Percentiles rank a stretch among this genome's conserved stretches.
phyloP scores from a whole-genome alignment of 2,329 filamentous ascomycete genomes.

The Neoascochyta sp. region DNA sequence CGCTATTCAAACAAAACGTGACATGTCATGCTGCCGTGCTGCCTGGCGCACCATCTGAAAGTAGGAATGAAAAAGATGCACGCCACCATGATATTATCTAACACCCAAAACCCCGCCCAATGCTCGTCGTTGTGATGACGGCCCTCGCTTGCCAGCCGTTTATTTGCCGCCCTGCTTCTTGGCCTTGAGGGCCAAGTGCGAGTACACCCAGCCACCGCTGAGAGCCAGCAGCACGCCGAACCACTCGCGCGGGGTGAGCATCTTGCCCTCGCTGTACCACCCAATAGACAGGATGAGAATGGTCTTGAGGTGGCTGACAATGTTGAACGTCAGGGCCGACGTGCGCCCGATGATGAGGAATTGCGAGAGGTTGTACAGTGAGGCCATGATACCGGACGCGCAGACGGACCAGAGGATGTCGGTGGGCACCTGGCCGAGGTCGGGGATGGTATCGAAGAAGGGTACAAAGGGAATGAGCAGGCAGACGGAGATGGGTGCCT shows the following conservation, averaged over 20 bases:
- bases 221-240: slow-evolving; percentile 45
- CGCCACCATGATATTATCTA: too few species aligned
- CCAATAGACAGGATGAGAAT: slow-evolving; percentile 46
- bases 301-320: slow-evolving; percentile 45
- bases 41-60: not conserved
- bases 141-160: slow-evolving; percentile 6
- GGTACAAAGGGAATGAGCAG: slow-evolving; percentile 44
- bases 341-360: slow-evolving; percentile 43
- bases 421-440: slow-evolving; percentile 36
- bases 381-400: slow-evolving; percentile 44
- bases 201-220: slow-evolving; percentile 47
- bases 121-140: slow-evolving; percentile 9
- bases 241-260: slow-evolving; percentile 39
- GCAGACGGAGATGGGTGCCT: slow-evolving; percentile 46
- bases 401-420: slow-evolving; percentile 42
- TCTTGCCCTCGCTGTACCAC: slow-evolving; percentile 46
- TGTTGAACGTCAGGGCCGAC: slow-evolving; percentile 41
- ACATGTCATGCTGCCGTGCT: slow-evolving; percentile 2
- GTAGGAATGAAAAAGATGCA: not conserved
- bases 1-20: slow-evolving; percentile 7
- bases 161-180: slow-evolving; percentile 32
- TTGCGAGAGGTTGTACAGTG: slow-evolving; percentile 42
- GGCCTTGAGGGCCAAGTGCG: slow-evolving; percentile 39
- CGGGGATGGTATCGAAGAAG: slow-evolving; percentile 44
- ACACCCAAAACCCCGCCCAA: slow-evolving; percentile 5